Conservation (phyloP, 2,329 filamentous ascomycete species). For the Cadophora sp. region DNA sequence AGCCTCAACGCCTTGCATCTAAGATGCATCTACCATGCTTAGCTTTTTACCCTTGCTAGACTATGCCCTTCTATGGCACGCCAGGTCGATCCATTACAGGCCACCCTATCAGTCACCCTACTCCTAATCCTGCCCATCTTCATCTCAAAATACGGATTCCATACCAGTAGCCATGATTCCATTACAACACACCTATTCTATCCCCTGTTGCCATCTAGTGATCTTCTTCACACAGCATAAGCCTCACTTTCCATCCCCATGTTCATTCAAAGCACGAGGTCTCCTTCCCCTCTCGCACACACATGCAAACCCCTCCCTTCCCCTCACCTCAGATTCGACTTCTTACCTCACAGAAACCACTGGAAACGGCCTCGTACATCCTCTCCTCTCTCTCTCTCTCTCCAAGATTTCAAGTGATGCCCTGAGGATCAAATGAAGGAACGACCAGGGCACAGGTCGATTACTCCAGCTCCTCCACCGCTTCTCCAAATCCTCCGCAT, state of each 20-base stretch:
- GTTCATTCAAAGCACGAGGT: constrained; percentile 18
- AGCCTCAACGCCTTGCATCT: constrained; percentile 17
- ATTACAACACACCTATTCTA: background rate
- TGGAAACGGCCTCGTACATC: constrained; percentile 4
- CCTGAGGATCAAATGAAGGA: too few relatives aligned
- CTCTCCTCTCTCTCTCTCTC: background rate
- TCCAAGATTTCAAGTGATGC: too few relatives aligned
- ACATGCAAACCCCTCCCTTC: constrained; percentile 15
- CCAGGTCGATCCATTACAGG: background rate
- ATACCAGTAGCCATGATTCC: background rate
- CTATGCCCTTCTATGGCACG: background rate
- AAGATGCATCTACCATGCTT: constrained; percentile 2
- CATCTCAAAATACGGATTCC: background rate
- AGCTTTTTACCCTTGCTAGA: background rate
- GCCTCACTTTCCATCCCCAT: constrained; percentile 11
- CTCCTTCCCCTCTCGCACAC: constrained; percentile 25
- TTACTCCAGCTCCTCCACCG: constrained; percentile 5
- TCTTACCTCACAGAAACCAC: constrained; percentile 38
- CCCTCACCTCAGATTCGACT: constrained; percentile 11
- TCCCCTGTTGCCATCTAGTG: background rate
- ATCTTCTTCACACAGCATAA: constrained; percentile 12
- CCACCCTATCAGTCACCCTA: constrained; percentile 1
- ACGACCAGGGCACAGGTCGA: background rate
- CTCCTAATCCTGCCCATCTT: too few relatives aligned
- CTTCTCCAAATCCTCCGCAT: constrained; percentile 1